phyloP scores from a whole-genome alignment of 768 basidiomycete species.

The Holtermanniella nyarrowii region DNA sequence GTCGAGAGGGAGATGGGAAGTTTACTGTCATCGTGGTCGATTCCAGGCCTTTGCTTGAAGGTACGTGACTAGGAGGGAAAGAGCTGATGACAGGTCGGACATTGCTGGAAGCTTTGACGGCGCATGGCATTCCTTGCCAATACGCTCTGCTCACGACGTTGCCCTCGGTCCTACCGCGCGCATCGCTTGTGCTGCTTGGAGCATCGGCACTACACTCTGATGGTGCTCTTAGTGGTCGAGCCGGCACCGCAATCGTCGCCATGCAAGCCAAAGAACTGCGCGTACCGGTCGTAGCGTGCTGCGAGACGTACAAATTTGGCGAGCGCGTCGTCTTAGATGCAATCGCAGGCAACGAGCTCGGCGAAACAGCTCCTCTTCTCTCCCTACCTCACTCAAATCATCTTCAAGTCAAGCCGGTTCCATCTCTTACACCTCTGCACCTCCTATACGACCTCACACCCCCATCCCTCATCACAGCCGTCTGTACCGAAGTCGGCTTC shows the following conservation, averaged over 20 bases:
- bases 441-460: slow-evolving; percentile 92
- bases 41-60: slow-evolving; percentile 89
- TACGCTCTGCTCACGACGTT: slow-evolving; percentile 79
- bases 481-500: slow-evolving; percentile 92
- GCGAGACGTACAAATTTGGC: slow-evolving; percentile 97
- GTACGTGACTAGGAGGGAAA: slow-evolving; percentile 38
- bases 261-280: slow-evolving; percentile 87
- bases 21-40: slow-evolving; percentile 92
- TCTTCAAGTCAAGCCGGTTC: neutral
- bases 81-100: slow-evolving; percentile 55
- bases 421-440: slow-evolving; percentile 66
- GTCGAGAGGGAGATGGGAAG: slow-evolving; percentile 46
- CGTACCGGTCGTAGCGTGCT: slow-evolving; percentile 90
- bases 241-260: slow-evolving; percentile 88
- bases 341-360: slow-evolving; percentile 86
- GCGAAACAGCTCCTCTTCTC: neutral
- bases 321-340: slow-evolving; percentile 86
- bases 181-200: slow-evolving; percentile 76
- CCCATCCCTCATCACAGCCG: slow-evolving; percentile 80
- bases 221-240: slow-evolving; percentile 83
- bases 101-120: slow-evolving; percentile 59
- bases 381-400: neutral
- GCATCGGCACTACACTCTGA: slow-evolving; percentile 92
- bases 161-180: slow-evolving; percentile 53
- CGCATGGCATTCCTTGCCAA: slow-evolving; percentile 67